A percentile compares a stretch with the other conserved stretches of the same genome.
Conservation (phyloP, 495 filamentous ascomycete species). For the Hyaloscypha variabilis region DNA sequence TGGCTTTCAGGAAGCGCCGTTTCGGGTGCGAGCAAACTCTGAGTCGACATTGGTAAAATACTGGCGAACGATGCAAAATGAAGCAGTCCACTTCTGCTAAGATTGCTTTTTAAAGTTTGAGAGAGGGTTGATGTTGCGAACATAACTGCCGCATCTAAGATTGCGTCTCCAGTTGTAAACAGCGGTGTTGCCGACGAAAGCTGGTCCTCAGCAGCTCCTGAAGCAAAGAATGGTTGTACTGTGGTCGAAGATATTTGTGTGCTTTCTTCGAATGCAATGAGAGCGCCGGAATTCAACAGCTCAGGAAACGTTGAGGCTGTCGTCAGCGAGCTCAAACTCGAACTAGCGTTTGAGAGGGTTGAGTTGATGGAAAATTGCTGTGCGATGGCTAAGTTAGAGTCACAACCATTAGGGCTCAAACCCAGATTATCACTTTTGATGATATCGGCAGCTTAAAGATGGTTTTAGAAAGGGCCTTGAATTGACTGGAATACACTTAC, state of each 20-base stretch:
- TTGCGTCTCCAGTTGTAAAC: neutral
- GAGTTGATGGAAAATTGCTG: neutral
- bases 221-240: neutral
- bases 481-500: slow-evolving; percentile 34
- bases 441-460: slow-evolving; percentile 47
- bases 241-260: neutral
- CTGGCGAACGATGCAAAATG: neutral
- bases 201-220: neutral
- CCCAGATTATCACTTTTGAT: slow-evolving; percentile 43
- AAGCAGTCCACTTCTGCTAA: neutral
- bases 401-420: neutral
- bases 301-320: slow-evolving; percentile 7
- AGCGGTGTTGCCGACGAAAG: neutral
- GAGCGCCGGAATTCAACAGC: neutral
- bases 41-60: neutral
- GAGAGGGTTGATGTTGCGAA: neutral
- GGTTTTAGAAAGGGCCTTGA: neutral
- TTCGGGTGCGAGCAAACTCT: too few relatives aligned
- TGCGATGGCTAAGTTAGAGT: neutral
- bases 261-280: neutral
- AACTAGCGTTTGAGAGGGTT: neutral
- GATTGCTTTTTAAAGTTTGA: neutral
- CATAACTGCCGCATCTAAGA: neutral
- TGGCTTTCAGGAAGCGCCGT: too few relatives aligned
- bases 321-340: neutral